Percentiles rank a stretch among this genome's conserved stretches.
Evolutionary conservation across 2,329 filamentous ascomycete species (phyloP).

Genomic region (Fusarium papillatum): DNA sequence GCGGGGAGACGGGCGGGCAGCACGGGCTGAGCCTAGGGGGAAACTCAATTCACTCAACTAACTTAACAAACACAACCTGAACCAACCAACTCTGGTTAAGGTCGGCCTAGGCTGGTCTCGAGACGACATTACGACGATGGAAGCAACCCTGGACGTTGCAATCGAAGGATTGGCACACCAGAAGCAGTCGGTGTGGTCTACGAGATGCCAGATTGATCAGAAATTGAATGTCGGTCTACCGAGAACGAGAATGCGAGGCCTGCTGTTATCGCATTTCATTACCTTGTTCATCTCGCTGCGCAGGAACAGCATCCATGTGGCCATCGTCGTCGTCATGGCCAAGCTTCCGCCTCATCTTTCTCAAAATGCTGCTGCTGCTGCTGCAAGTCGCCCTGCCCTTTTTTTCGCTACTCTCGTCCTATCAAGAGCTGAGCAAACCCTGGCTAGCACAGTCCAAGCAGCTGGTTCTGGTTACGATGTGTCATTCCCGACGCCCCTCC

Average conservation of each 20-base stretch:
- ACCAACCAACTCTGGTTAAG: neutral
- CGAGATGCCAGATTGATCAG: neutral
- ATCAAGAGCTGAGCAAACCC: neutral
- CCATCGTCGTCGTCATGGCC: neutral
- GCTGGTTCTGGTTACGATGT: slow-evolving; percentile 26
- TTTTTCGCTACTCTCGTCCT: neutral
- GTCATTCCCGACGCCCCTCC: slow-evolving; percentile 16
- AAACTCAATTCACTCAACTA: slow-evolving; percentile 21
- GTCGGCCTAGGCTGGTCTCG: neutral
- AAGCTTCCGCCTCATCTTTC: neutral
- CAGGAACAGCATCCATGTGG: slow-evolving; percentile 2
- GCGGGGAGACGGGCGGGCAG: slow-evolving; percentile 29
- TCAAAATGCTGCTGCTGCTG: neutral
- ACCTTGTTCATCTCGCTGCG: neutral
- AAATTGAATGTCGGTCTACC: neutral
- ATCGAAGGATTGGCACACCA: slow-evolving; percentile 35
- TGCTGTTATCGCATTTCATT: neutral
- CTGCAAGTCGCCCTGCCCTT: slow-evolving; percentile 6
- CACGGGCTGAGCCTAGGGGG: slow-evolving; percentile 22
- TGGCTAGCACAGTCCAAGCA: slow-evolving; percentile 12
- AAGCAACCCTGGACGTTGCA: slow-evolving; percentile 27
- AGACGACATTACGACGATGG: neutral
- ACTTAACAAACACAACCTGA: neutral
- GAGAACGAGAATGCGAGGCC: neutral
- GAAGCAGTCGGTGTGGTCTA: neutral